Percentiles rank a stretch among this genome's conserved stretches.
phyloP scores from a whole-genome alignment of 176 grass and related monocot genomes.

The Eleusine indica region DNA sequence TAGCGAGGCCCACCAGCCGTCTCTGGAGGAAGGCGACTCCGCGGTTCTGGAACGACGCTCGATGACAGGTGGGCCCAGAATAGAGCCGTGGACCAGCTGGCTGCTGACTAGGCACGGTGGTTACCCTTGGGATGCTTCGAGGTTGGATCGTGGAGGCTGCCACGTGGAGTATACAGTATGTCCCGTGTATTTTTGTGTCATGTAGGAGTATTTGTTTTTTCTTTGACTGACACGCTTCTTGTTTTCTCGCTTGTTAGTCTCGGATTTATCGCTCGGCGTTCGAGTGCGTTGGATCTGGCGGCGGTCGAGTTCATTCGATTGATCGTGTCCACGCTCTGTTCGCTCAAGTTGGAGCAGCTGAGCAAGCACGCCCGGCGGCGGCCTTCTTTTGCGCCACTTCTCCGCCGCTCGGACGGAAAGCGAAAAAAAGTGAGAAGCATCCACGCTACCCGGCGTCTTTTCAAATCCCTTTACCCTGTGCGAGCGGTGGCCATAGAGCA shows the following conservation, averaged over 20 bases:
- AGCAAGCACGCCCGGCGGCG: background rate
- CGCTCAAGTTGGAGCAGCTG: background rate
- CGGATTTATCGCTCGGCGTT: background rate
- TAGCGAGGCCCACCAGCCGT: background rate
- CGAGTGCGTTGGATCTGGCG: no score
- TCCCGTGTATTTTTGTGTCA: no score
- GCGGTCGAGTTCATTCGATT: background rate
- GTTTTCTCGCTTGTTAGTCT: background rate
- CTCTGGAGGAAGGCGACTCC: background rate
- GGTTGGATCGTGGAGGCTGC: background rate
- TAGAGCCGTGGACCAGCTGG: background rate
- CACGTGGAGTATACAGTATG: background rate
- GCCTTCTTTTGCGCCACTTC: background rate
- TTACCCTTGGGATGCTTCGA: conserved; percentile 27
- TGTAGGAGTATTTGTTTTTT: background rate
- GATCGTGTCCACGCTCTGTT: background rate
- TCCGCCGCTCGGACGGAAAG: background rate
- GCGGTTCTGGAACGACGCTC: background rate
- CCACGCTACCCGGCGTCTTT: background rate
- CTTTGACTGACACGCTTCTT: background rate
- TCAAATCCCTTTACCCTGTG: background rate
- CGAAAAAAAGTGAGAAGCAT: background rate
- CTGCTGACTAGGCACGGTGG: conserved; percentile 26
- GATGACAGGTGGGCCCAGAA: background rate
- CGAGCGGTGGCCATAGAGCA: background rate